Base-by-base conservation (phyloP, 2,329 filamentous ascomycete genomes). In the Claviceps arundinis region DNA sequence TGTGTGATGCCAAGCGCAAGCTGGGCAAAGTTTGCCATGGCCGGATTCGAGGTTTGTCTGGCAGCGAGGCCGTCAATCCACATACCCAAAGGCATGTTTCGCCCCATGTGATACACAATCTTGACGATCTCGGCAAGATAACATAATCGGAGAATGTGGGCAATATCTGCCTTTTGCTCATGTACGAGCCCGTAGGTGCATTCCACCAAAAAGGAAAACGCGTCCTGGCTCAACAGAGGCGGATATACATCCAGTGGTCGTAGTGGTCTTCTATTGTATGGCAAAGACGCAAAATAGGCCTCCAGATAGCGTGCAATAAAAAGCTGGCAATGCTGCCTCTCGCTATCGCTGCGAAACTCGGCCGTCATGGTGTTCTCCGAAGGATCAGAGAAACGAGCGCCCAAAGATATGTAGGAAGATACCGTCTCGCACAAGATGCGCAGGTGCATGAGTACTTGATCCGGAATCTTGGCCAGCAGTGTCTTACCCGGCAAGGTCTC, bases 121-220 rank as follows among this genome's bases (percentile, higher is more conserved):
- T 95, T 94, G 54, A 94, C 81, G 53, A 98, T 81, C 68, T 98
- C 93, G 2, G 88, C 88, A 52, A 95, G 76, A 63, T 95, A 96
- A 69, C 89, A 96, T 46, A 97, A 73, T 40, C 85, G 82, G 48
- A 97, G 69, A 50, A 97, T 67, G 65, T 95, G 86, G 42, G 84
- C 78, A 43, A 94, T 80, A 52, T 94, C 87, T 41, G 87, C 76
- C 42, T 78, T 73, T 30, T 89, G 77, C 2, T 83, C 76, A 8
- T 84, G 77, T 6, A 79, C 76, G 17, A 94, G 65, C 51, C 82
- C 85, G 50, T 89, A 78, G 1, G 87, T 81, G 60, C 81, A 84
- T 63, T 95, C 87, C 14, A 87, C 82, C 50, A 97, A 71, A 68
- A 96, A 94, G 2, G 87, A 68, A 65, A 94, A 94, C 0, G 81